Percentiles rank a stretch among this genome's conserved stretches.
Conservation (phyloP, 2,329 filamentous ascomycete species). For the Apiospora rasikravindrae region DNA sequence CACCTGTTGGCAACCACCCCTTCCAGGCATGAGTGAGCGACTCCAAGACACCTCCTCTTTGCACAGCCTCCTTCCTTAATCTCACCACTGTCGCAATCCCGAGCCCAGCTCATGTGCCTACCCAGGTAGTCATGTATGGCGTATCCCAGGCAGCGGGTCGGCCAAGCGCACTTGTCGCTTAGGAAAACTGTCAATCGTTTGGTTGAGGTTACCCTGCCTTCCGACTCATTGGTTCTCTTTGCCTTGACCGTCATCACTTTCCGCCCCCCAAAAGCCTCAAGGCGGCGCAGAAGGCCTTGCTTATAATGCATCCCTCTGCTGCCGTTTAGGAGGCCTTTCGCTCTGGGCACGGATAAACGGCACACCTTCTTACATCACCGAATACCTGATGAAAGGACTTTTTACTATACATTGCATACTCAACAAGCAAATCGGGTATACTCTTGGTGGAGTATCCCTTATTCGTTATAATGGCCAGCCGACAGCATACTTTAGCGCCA, state of each 20-base stretch:
- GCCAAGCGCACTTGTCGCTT: constrained; percentile 4
- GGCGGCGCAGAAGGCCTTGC: not conserved
- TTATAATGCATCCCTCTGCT: not conserved
- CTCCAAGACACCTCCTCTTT: constrained; percentile 11
- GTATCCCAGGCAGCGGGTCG: not conserved
- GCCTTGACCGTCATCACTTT: not conserved
- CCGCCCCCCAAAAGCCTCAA: not conserved
- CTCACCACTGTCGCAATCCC: not conserved
- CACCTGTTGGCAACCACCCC: not conserved
- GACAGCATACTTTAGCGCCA: constrained; percentile 31
- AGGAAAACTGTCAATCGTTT: not conserved
- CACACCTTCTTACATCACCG: not conserved
- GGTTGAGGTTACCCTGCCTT: not conserved
- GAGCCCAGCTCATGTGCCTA: not conserved
- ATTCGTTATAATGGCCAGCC: not conserved
- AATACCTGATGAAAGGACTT: not conserved
- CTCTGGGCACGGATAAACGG: not conserved
- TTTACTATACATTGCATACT: constrained; percentile 1
- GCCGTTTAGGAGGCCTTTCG: not conserved
- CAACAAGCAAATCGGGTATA: not conserved
- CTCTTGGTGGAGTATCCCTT: not conserved
- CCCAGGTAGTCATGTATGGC: not conserved
- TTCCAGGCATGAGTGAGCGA: not conserved
- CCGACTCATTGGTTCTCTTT: not conserved
- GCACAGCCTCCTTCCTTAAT: not conserved